These are phyloP conservation scores for Apophysomyces ossiformis DNA, from an alignment of 371 early-diverging fungal genomes.

Conservation along the genomic window DNA sequence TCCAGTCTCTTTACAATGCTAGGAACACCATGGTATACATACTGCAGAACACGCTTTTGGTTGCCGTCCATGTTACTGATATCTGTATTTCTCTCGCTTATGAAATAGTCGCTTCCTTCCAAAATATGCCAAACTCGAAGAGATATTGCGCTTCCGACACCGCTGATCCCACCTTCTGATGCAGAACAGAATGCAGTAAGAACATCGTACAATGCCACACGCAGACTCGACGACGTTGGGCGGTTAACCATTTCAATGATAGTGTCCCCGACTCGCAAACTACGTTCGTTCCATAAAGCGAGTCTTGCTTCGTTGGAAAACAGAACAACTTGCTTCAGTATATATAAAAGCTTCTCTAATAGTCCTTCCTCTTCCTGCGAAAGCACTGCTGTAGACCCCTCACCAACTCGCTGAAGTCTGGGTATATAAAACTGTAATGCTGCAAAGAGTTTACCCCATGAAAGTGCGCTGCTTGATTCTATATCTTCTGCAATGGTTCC, in stretches of 20 bases:
- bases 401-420: constrained; percentile 5
- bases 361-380: constrained; percentile 27
- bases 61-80: neutral
- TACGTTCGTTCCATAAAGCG: constrained; percentile 24
- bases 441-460: constrained; percentile 43
- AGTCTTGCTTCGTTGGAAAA: constrained; percentile 26
- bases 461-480: constrained; percentile 24
- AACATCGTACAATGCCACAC: constrained; percentile 27
- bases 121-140: constrained; percentile 33
- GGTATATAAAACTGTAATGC: constrained; percentile 33
- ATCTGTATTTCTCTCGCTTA: constrained; percentile 21
- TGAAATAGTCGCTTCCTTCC: constrained; percentile 31
- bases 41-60: neutral
- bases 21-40: constrained; percentile 9
- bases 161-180: constrained; percentile 36
- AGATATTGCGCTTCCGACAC: constrained; percentile 24
- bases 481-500: constrained; percentile 23
- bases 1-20: constrained; percentile 22
- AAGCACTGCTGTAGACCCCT: constrained; percentile 19
- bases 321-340: constrained; percentile 37
- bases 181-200: constrained; percentile 38
- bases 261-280: constrained; percentile 16
- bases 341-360: constrained; percentile 26
- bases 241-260: constrained; percentile 31
- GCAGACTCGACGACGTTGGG: constrained; percentile 29